Base-by-base conservation (phyloP, 1,284 basidiomycete species). In the Inonotus hispidus region DNA sequence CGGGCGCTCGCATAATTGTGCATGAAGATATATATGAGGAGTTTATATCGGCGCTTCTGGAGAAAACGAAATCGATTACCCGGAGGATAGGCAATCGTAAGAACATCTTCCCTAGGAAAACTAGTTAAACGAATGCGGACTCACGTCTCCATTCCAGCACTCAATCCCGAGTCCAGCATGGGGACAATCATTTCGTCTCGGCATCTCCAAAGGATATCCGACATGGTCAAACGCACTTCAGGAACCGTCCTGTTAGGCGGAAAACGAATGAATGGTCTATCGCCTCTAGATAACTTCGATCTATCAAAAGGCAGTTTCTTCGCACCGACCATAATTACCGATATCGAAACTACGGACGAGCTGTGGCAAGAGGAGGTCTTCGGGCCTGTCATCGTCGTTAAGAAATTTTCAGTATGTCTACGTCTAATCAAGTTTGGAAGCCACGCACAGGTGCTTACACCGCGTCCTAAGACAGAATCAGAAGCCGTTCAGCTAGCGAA, bases 311-410 rank as follows among this genome's bases (percentile, higher is more conserved):
- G 91, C 32, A 79, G 77, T 60, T 93, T 93, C 75, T 91, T 84
- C 71, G 79, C 88, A 11, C 90, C 91, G 0, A 93, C 92, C 0
- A 77, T 93, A 35, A 79, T 93, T 57, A 71, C 74, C 0, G 79
- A 83, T 61, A 77, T 90, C n/a, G 73, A 75, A 35, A 71, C 76
- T 1, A 72, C 80, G 35, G 84, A 88, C 67, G 80, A 82, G 50
- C 72, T 93, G 19, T 93, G 91, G 91, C 74, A 82, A 67, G 89
- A 93, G 71, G 91, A 93, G 70, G 76, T 91, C 14, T 92, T 92
- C 68, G 90, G 89, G 0, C 88, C 90, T 1, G 88, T 92, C 6
- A 83, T 92, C 1, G 82, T 89, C 3, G 78, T 87, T 52, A 84
- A 80, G 64, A 79, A 75, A 49, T 92, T 91, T 70, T 72, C 72